These are phyloP conservation scores for Cucumis melo DNA, from an alignment of 306 rosid genomes.

Conservation along the genomic window DNA sequence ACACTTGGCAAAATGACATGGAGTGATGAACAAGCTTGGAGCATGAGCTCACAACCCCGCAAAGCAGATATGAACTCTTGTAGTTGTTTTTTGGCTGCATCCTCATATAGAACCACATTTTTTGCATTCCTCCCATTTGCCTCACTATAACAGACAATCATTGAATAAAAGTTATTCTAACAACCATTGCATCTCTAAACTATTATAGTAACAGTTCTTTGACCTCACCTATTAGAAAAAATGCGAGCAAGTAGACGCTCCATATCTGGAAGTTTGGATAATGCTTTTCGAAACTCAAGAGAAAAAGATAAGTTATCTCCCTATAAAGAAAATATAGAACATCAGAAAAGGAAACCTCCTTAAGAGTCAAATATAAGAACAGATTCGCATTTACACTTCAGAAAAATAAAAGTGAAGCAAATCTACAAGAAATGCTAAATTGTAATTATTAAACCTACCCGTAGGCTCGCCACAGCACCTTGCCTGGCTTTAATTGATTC, in stretches of 20 bases:
- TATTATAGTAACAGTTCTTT: slow-evolving; percentile 1
- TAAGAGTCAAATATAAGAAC: not conserved
- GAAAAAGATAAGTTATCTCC: slow-evolving; percentile 62
- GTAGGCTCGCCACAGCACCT: slow-evolving; percentile 58
- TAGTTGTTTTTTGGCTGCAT: slow-evolving; percentile 71
- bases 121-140: slow-evolving; percentile 79
- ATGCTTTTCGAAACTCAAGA: slow-evolving; percentile 52
- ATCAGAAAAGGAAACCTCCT: not conserved
- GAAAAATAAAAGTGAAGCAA: not conserved
- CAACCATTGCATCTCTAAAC: slow-evolving; percentile 8
- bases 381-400: not conserved
- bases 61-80: slow-evolving; percentile 72
- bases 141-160: slow-evolving; percentile 35
- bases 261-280: slow-evolving; percentile 64
- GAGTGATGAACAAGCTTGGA: slow-evolving; percentile 53
- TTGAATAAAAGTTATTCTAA: slow-evolving; percentile 13
- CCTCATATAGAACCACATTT: slow-evolving; percentile 80
- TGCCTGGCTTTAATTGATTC: slow-evolving; percentile 76
- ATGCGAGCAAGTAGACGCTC: slow-evolving; percentile 82
- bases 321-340: slow-evolving; percentile 33
- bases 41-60: slow-evolving; percentile 79
- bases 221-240: slow-evolving; percentile 52
- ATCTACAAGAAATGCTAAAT: not conserved
- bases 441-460: slow-evolving; percentile 33
- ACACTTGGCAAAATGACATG: slow-evolving; percentile 42